Conservation (phyloP, 2,329 filamentous ascomycete species). For the Epichloe glyceriae region DNA sequence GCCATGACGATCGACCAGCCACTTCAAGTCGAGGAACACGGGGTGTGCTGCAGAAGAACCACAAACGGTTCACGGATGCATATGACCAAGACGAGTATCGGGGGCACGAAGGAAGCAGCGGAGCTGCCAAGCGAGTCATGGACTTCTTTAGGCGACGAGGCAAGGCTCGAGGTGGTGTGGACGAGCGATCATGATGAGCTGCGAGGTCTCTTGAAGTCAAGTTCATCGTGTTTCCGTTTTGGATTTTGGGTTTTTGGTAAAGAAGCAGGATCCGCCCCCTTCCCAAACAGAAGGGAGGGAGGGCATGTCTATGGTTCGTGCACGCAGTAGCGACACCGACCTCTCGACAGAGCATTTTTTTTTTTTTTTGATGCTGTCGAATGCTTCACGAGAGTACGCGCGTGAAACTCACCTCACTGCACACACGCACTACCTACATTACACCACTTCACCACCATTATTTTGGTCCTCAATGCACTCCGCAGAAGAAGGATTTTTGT, state of each 20-base stretch:
- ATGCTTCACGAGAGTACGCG: background rate
- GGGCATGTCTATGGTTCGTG: background rate
- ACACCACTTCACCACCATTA: background rate
- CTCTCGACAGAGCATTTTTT: background rate
- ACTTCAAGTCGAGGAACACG: slow-evolving; percentile 26
- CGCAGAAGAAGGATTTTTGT: background rate
- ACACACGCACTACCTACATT: background rate
- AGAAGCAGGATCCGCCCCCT: background rate
- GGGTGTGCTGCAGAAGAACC: slow-evolving; percentile 67
- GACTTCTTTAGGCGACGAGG: slow-evolving; percentile 90
- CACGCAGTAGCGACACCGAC: background rate
- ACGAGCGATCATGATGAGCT: slow-evolving; percentile 27
- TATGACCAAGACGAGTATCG: slow-evolving; percentile 62
- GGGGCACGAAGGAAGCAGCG: slow-evolving; percentile 69
- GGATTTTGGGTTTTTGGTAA: background rate
- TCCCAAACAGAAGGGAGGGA: background rate
- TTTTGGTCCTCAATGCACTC: background rate
- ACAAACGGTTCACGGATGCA: slow-evolving; percentile 77
- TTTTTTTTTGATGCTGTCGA: background rate
- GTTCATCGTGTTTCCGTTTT: background rate
- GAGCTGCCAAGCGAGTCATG: slow-evolving; percentile 87
- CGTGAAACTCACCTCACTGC: background rate
- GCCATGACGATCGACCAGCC: slow-evolving; percentile 26
- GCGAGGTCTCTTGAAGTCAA: background rate
- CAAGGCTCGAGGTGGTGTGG: slow-evolving; percentile 53